A percentile compares a stretch with the other conserved stretches of the same genome.
Evolutionary conservation across 2,329 filamentous ascomycete species (phyloP).

Genomic region (Ceratocystiopsis sp.): DNA sequence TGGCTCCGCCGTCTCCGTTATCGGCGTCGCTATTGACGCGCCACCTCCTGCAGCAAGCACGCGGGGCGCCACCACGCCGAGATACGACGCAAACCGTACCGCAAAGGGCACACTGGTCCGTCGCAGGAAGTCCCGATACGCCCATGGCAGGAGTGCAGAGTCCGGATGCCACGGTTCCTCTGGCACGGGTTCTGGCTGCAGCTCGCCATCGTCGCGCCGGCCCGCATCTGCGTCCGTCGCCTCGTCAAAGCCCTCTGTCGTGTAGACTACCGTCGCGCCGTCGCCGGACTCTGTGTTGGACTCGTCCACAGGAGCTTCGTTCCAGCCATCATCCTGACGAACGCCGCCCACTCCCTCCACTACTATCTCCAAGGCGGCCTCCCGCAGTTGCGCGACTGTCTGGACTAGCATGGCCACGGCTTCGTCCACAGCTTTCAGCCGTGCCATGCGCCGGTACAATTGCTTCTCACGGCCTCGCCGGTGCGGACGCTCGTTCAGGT

Average conservation of each 20-base stretch:
- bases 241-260: too few relatives aligned
- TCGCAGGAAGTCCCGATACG: constrained; percentile 2
- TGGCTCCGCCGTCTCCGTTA: neutral
- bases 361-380: constrained; percentile 5
- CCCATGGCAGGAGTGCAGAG: too few relatives aligned
- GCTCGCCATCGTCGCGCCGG: too few relatives aligned
- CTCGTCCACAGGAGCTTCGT: too few relatives aligned
- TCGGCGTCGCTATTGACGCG: neutral
- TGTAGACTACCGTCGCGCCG: too few relatives aligned
- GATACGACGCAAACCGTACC: constrained; percentile 4
- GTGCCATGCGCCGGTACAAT: constrained; percentile 8
- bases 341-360: neutral
- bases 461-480: neutral
- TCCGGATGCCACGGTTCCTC: too few relatives aligned
- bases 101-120: constrained; percentile 2
- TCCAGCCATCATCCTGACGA: too few relatives aligned
- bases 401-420: neutral
- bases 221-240: too few relatives aligned
- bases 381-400: constrained; percentile 2
- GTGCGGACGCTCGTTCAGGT: neutral
- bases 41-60: too few relatives aligned
- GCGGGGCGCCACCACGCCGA: too few relatives aligned
- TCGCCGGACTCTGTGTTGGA: too few relatives aligned
- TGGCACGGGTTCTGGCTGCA: too few relatives aligned
- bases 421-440: constrained; percentile 5